These are phyloP conservation scores for Juglanconis oblonga DNA, from an alignment of 2,329 filamentous ascomycete species.

Conservation along the genomic window DNA sequence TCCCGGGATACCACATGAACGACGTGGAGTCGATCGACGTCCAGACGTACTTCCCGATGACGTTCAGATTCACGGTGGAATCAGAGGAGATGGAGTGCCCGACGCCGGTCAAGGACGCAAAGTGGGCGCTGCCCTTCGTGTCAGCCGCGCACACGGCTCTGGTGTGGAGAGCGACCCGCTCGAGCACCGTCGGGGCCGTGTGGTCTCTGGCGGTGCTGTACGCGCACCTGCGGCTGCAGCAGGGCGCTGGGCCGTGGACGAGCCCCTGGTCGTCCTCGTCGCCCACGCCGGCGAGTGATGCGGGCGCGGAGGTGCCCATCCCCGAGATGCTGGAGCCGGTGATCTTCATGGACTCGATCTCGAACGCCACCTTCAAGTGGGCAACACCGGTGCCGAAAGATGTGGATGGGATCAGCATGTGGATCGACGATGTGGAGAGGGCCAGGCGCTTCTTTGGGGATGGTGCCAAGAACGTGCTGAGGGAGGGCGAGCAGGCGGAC, in stretches of 20 bases:
- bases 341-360: conserved; percentile 67
- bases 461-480: neutral
- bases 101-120: conserved; percentile 69
- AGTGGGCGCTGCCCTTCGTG: conserved; percentile 83
- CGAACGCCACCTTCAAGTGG: conserved; percentile 82
- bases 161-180: conserved; percentile 79
- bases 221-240: neutral
- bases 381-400: conserved; percentile 41
- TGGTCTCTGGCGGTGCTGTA: conserved; percentile 3
- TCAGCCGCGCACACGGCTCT: conserved; percentile 75
- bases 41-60: conserved; percentile 83
- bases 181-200: conserved; percentile 44
- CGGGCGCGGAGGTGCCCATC: neutral
- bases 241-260: neutral
- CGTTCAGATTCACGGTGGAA: conserved; percentile 64
- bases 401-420: conserved; percentile 73
- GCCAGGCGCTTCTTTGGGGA: conserved; percentile 63
- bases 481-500: neutral
- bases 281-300: neutral
- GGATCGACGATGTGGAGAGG: conserved; percentile 83
- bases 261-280: neutral
- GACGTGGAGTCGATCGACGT: conserved; percentile 77
- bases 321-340: conserved; percentile 13
- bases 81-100: conserved; percentile 50
- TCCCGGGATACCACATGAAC: conserved; percentile 60